phyloP scores from a whole-genome alignment of 2,329 filamentous ascomycete species.

The Colletotrichum cereale region DNA sequence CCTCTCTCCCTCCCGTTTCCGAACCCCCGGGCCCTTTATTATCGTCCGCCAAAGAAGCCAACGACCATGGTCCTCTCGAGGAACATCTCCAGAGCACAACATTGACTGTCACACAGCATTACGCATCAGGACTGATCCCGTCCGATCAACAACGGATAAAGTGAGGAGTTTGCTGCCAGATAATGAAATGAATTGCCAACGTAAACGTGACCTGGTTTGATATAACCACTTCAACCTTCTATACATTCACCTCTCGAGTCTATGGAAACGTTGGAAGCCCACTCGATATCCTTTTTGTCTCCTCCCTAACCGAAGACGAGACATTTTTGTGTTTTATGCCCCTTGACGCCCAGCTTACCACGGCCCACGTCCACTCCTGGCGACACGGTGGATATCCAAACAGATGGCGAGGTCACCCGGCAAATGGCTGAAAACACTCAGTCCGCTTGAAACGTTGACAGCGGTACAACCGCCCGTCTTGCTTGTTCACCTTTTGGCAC shows the following conservation, averaged over 20 bases:
- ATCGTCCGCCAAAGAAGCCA: constrained; percentile 3
- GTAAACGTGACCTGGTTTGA: not conserved
- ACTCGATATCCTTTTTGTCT: not conserved
- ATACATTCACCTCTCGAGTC: not conserved
- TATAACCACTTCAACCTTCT: not conserved
- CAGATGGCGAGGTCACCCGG: too few species aligned
- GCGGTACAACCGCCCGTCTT: not conserved
- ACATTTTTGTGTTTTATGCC: not conserved
- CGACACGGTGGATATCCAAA: not conserved
- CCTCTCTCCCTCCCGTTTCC: not conserved
- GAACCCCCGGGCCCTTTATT: not conserved
- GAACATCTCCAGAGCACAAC: too few species aligned
- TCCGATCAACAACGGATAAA: not conserved
- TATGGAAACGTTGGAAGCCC: not conserved
- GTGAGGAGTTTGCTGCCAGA: not conserved
- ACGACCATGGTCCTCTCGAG: not conserved
- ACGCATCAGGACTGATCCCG: not conserved
- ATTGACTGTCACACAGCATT: too few species aligned
- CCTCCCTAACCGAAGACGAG: not conserved
- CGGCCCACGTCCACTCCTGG: not conserved
- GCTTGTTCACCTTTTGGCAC: not conserved
- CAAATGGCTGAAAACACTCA: not conserved
- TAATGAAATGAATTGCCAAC: not conserved
- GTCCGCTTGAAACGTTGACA: too few species aligned
- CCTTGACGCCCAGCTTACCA: not conserved